Evolutionary conservation across 768 basidiomycete species (phyloP).

Genomic region (Kwoniella sp.): DNA sequence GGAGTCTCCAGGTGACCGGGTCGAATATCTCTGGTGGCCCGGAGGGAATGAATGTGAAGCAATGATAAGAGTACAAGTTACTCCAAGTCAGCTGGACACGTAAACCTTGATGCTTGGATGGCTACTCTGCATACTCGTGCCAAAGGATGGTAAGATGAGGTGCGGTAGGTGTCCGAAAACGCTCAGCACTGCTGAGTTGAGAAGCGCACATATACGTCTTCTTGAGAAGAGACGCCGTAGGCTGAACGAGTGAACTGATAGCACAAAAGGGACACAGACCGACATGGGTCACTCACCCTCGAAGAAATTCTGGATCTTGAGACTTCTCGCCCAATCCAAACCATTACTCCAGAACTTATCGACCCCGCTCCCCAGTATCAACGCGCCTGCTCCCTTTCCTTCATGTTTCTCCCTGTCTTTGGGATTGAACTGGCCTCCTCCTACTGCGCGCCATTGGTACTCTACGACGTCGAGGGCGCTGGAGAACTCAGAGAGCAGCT

Average conservation of each 20-base stretch:
- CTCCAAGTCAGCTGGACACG: no score
- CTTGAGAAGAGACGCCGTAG: no score
- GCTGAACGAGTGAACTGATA: no score
- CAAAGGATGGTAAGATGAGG: no score
- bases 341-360: conserved; percentile 57
- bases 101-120: no score
- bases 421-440: conserved; percentile 36
- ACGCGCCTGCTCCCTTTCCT: conserved; percentile 44
- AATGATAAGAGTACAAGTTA: no score
- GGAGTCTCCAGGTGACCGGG: conserved; percentile 68
- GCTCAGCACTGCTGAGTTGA: conserved; percentile 11
- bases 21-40: conserved; percentile 71
- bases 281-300: conserved; percentile 47
- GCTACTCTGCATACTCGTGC: no score
- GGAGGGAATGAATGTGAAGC: no score
- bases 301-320: conserved; percentile 55
- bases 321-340: conserved; percentile 52
- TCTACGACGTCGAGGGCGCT: conserved; percentile 54
- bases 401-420: conserved; percentile 34
- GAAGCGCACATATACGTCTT: no score
- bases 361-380: conserved; percentile 49
- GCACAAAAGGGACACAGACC: no score
- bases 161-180: conserved; percentile 6
- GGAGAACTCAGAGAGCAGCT: conserved; percentile 47
- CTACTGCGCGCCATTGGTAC: conserved; percentile 48